Percentiles rank a stretch among this genome's conserved stretches.
These are phyloP conservation scores for Brasenia schreberi DNA, from an alignment of 164 flowering plant genomes.

Conservation along the genomic window DNA sequence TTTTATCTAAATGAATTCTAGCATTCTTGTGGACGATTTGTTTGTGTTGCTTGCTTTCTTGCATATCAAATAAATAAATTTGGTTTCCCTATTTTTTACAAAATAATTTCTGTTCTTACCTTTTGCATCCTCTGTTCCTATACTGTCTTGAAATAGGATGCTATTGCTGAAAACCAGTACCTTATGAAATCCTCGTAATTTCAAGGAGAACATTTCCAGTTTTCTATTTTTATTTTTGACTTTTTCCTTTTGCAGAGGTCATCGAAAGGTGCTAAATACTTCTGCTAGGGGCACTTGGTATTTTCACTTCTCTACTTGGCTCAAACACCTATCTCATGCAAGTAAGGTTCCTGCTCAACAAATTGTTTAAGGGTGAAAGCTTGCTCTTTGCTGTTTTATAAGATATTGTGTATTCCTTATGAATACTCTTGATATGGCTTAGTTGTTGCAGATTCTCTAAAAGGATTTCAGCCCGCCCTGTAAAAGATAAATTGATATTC, in stretches of 20 bases:
- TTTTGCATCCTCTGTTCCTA: too few relatives aligned
- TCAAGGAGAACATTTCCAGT: too few relatives aligned
- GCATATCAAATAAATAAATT: too few relatives aligned
- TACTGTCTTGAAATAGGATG: too few relatives aligned
- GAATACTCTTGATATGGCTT: slow-evolving; percentile 67
- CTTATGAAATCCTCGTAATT: too few relatives aligned
- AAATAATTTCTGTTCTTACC: too few relatives aligned
- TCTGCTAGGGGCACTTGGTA: slow-evolving; percentile 27
- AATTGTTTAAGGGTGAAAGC: too few relatives aligned
- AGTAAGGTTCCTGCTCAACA: slow-evolving; percentile 9
- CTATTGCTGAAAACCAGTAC: too few relatives aligned
- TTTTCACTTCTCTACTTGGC: slow-evolving; percentile 31
- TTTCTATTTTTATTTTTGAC: background rate
- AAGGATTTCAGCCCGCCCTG: slow-evolving; percentile 53
- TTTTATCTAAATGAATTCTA: too few relatives aligned
- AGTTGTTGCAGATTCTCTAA: slow-evolving; percentile 92
- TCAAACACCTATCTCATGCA: slow-evolving; percentile 38
- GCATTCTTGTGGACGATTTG: too few relatives aligned
- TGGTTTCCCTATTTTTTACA: too few relatives aligned
- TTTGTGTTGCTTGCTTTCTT: too few relatives aligned
- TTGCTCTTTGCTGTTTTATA: slow-evolving; percentile 13
- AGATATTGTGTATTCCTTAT: slow-evolving; percentile 49
- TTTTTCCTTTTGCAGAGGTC: slow-evolving; percentile 24
- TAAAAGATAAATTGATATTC: slow-evolving; percentile 78
- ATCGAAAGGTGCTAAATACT: slow-evolving; percentile 53